Conservation (phyloP, 176 grass and related monocot genomes). For the Phoenix roebelenii region DNA sequence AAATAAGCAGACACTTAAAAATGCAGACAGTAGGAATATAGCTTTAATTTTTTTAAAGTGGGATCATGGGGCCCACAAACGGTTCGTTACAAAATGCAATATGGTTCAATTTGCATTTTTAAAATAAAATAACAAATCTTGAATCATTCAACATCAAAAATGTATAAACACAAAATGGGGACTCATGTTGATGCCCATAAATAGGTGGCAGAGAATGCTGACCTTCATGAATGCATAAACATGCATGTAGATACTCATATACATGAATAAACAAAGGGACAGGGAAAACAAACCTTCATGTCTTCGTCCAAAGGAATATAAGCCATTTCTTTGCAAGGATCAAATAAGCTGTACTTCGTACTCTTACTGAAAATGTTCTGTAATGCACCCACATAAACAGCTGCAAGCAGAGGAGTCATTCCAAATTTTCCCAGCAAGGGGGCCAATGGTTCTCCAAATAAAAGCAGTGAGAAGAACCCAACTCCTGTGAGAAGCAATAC, state of each 20-base stretch:
- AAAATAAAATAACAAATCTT: no score
- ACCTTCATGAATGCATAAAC: constrained; percentile 1
- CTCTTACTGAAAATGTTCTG: constrained; percentile 99
- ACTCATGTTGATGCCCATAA: no score
- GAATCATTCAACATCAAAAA: no score
- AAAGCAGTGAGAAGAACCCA: constrained; percentile 94
- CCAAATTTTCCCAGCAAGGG: constrained; percentile 66
- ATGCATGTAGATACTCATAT: constrained; percentile 4
- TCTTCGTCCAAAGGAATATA: constrained; percentile 99
- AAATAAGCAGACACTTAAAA: no score
- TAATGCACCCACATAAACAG: constrained; percentile 87
- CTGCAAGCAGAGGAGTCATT: constrained; percentile 87
- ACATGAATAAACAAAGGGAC: neutral
- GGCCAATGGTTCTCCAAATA: constrained; percentile 70
- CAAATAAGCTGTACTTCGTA: constrained; percentile 98
- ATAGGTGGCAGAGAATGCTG: no score
- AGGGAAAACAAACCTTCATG: constrained; percentile 74
- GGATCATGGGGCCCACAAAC: no score
- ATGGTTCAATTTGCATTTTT: no score
- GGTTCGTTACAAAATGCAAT: no score
- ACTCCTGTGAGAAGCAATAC: constrained; percentile 92
- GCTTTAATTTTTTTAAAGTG: no score
- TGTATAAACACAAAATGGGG: no score
- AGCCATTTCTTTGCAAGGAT: constrained; percentile 99
- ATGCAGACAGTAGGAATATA: no score